Evolutionary conservation across 2,329 filamentous ascomycete species (phyloP).

Genomic region (Calonectria henricotiae): DNA sequence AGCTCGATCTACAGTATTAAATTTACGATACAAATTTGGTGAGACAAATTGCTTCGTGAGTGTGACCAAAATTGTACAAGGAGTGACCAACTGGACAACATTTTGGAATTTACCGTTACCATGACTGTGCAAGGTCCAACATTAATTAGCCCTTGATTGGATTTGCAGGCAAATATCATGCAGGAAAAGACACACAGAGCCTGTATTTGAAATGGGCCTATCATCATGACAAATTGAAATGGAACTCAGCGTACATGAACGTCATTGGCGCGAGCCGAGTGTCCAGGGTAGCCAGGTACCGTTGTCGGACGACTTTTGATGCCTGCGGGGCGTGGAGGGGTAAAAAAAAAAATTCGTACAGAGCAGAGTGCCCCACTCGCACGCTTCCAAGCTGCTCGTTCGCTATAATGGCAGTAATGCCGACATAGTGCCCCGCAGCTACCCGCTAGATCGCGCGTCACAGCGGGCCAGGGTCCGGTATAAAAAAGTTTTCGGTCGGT

Average conservation of each 20-base stretch:
- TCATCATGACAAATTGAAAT: slow-evolving; percentile 15
- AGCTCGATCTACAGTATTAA: too few relatives aligned
- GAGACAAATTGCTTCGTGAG: background rate
- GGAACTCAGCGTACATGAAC: background rate
- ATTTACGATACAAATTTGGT: too few relatives aligned
- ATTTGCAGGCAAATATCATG: too few relatives aligned
- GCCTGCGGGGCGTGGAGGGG: slow-evolving; percentile 15
- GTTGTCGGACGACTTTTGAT: background rate
- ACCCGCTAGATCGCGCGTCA: slow-evolving; percentile 42
- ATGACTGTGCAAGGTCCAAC: too few relatives aligned
- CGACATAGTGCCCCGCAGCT: slow-evolving; percentile 32
- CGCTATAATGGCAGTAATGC: slow-evolving; percentile 25
- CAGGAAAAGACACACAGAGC: background rate
- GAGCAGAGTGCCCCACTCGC: slow-evolving; percentile 10
- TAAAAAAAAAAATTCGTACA: slow-evolving; percentile 24
- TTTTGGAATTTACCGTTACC: too few relatives aligned
- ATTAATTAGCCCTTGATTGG: background rate
- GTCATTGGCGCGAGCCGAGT: slow-evolving; percentile 17
- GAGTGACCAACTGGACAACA: too few relatives aligned
- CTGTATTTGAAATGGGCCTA: background rate
- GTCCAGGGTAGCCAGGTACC: slow-evolving; percentile 14
- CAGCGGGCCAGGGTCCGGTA: slow-evolving; percentile 47
- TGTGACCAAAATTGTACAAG: background rate
- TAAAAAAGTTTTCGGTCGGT: slow-evolving; percentile 63
- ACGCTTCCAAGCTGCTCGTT: slow-evolving; percentile 27